Percentiles rank a stretch among this genome's conserved stretches.
These are phyloP conservation scores for Plasmodium inui DNA, from an alignment of 169 alveolate species.

Conservation along the genomic window DNA sequence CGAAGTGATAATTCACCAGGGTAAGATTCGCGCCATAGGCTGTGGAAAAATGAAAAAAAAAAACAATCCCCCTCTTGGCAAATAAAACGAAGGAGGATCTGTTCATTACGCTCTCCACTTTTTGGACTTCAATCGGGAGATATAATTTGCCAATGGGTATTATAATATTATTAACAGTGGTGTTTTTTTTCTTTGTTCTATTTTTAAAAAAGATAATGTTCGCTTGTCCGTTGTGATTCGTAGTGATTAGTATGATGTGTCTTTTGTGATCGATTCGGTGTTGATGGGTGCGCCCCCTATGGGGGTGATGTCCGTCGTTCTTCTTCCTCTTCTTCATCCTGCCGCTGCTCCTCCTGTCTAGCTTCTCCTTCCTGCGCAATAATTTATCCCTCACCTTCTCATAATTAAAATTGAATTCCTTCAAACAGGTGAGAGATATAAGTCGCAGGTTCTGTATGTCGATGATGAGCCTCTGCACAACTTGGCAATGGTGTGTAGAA, in stretches of 20 bases:
- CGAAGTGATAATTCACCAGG: slow-evolving; percentile 9
- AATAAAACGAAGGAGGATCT: slow-evolving; percentile 14
- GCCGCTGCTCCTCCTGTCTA: background rate
- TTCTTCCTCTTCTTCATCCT: too few relatives aligned
- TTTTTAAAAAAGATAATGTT: slow-evolving; percentile 17
- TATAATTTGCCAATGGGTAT: slow-evolving; percentile 44
- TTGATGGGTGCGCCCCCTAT: background rate
- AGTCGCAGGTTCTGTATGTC: background rate
- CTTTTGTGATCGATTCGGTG: background rate
- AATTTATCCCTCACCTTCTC: slow-evolving; percentile 6
- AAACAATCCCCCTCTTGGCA: slow-evolving; percentile 36
- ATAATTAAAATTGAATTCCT: slow-evolving; percentile 23
- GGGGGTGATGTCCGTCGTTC: background rate
- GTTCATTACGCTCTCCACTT: slow-evolving; percentile 12
- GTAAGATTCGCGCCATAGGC: slow-evolving; percentile 14
- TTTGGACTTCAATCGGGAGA: slow-evolving; percentile 13
- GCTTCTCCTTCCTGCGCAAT: background rate
- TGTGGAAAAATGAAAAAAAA: slow-evolving; percentile 37
- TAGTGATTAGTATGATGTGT: background rate
- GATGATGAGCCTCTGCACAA: background rate
- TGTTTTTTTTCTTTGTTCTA: background rate
- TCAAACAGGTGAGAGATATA: slow-evolving; percentile 18
- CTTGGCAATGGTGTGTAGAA: background rate
- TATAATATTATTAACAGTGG: background rate
- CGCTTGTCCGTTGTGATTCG: background rate